phyloP scores from a whole-genome alignment of 192 early-diverging fungal genomes.

The Coemansia umbellata region DNA sequence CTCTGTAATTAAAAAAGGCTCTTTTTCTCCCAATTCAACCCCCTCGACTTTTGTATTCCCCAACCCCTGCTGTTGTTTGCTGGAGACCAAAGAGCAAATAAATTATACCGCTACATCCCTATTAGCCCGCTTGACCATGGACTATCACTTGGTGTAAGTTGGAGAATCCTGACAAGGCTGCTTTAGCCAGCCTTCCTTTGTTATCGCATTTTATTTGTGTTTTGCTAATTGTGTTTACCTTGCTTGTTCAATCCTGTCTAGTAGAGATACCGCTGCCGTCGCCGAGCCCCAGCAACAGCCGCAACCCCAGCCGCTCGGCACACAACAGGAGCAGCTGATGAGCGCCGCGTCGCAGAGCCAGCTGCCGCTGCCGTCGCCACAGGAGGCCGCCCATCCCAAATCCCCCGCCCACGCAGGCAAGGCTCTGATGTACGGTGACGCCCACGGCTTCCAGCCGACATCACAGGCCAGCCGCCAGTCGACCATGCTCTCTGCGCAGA shows the following conservation, averaged over 20 bases:
- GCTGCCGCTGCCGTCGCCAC: slow-evolving; percentile 23
- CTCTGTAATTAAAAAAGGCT: not conserved
- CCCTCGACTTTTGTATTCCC: too few species aligned
- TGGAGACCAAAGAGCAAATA: too few species aligned
- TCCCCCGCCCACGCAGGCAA: not conserved
- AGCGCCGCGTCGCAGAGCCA: not conserved
- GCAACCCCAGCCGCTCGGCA: slow-evolving; percentile 5
- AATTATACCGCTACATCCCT: too few species aligned
- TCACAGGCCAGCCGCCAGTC: slow-evolving; percentile 15
- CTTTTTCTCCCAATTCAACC: too few species aligned
- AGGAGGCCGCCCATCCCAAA: slow-evolving; percentile 6
- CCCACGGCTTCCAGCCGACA: too few species aligned
- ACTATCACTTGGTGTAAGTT: slow-evolving; percentile 11
- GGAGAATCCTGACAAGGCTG: too few species aligned
- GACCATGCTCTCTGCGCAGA: slow-evolving; percentile 56
- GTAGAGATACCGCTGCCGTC: not conserved
- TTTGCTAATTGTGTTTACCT: too few species aligned
- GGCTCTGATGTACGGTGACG: not conserved
- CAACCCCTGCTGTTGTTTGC: too few species aligned
- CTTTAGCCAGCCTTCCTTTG: too few species aligned
- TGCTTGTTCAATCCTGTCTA: too few species aligned
- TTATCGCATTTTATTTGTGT: too few species aligned
- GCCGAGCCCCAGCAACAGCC: slow-evolving; percentile 1
- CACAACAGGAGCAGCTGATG: not conserved
- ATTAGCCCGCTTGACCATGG: too few species aligned